Evolutionary conservation across 2,329 filamentous ascomycete species (phyloP), one percentile per base, ranked within the genome.

Genomic region (Penicillium capsulatum): DNA sequence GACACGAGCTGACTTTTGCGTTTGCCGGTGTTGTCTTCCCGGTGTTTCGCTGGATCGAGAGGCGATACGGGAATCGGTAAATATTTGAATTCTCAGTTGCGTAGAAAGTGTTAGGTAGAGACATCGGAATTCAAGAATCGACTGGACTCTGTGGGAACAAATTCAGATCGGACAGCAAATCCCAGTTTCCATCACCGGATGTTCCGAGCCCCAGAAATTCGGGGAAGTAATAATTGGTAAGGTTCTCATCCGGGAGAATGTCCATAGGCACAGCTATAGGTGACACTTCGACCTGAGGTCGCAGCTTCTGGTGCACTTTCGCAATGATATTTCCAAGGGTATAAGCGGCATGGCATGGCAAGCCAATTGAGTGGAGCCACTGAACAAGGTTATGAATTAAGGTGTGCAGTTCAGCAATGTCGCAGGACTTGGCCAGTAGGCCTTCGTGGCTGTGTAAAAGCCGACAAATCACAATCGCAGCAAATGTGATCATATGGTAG

Each of bases 401-500:
- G 0, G 42, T 36, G 32, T 70, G 64, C 1, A 70, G 51, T n/a
- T 55, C 51, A 1, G 45, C 40, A 4, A 68, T 47, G 13, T 68
- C 50, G 27, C 67, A 57, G 6, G 48, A 51, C 4, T 38, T 31
- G 4, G 54, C 46, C 2, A 67, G 40, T 19, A 67, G 59, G 7
- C 48, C 48, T 42, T 66, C 66, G 39, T 69, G 65, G 24, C 39
- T 61, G 35, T 61, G 59, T 3, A 70, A 45, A 2, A 71, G 36
- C 17, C 67, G 61, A 14, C 55, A 59, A 11, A 59, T 46, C 2
- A 50, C 39, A 17, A 59, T 52, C 2, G 55, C 68, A 1, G 69
- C 63, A 37, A 71, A 73, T 4, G 67, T 69, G 33, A 71, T 67
- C 57, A 72, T 68, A 42, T 72, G 69, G 41, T 71, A 72, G 14